Conservation (phyloP, 176 grass and related monocot species). For the Metroxylon sagu region DNA sequence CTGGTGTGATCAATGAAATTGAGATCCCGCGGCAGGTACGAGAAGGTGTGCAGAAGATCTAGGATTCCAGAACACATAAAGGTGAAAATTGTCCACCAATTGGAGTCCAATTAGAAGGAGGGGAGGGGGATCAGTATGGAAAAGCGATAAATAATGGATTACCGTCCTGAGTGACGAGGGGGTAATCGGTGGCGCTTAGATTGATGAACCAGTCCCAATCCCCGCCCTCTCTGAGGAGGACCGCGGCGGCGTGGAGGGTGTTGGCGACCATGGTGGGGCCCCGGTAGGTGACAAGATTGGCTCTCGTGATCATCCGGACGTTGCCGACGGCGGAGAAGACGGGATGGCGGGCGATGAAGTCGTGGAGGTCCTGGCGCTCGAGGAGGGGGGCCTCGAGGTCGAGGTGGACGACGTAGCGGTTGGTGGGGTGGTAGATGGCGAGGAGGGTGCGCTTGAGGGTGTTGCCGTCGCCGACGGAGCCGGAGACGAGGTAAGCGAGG, state of each 20-base stretch:
- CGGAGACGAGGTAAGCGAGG: slow-evolving; percentile 18
- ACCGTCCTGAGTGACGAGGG: slow-evolving; percentile 23
- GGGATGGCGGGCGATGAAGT: slow-evolving; percentile 2
- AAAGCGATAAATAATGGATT: not conserved
- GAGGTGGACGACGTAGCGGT: slow-evolving; percentile 18
- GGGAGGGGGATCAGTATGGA: not conserved
- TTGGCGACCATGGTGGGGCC: slow-evolving; percentile 23
- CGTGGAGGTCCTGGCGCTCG: slow-evolving; percentile 14
- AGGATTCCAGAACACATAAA: slow-evolving; percentile 2
- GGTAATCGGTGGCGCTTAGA: slow-evolving; percentile 21
- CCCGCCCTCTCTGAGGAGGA: slow-evolving; percentile 11
- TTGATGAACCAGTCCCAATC: slow-evolving; percentile 27
- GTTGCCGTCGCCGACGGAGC: slow-evolving; percentile 10
- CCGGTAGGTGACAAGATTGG: slow-evolving; percentile 18
- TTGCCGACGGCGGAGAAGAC: slow-evolving; percentile 8
- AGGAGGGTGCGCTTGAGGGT: slow-evolving; percentile 15
- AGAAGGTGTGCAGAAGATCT: slow-evolving; percentile 77
- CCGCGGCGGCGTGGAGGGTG: slow-evolving; percentile 17
- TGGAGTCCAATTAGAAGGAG: not conserved
- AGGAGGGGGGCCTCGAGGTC: slow-evolving; percentile 10
- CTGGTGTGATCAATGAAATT: slow-evolving; percentile 98
- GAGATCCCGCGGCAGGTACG: slow-evolving; percentile 71
- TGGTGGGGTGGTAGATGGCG: slow-evolving; percentile 11
- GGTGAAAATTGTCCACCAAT: not conserved
- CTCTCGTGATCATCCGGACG: slow-evolving; percentile 7